phyloP scores from a whole-genome alignment of 345 rosid species.

The Pistacia vera region DNA sequence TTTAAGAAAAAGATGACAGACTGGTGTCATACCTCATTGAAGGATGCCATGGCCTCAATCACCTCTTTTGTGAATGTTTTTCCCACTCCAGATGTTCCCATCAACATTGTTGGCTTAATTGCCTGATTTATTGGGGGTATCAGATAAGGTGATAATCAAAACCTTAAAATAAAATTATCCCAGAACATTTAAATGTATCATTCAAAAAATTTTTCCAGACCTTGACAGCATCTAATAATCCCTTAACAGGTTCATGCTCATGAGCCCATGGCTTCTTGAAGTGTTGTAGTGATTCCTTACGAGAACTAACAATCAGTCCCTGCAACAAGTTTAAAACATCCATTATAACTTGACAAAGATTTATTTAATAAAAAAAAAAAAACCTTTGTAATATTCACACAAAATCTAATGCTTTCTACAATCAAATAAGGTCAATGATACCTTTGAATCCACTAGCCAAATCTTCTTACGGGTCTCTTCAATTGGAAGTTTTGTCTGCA shows the following conservation, averaged over 20 bases:
- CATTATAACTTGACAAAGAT: neutral
- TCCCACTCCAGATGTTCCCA: constrained; percentile 95
- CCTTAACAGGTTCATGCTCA: constrained; percentile 73
- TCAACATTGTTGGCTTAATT: constrained; percentile 87
- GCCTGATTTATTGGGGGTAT: constrained; percentile 43
- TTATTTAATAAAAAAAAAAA: too few relatives aligned
- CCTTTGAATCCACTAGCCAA: constrained; percentile 99
- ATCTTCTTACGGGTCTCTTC: constrained; percentile 85
- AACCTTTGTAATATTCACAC: neutral
- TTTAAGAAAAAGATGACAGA: constrained; percentile 14
- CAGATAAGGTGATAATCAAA: constrained; percentile 9
- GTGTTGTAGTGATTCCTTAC: constrained; percentile 82
- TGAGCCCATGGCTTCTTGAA: constrained; percentile 98
- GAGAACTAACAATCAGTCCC: constrained; percentile 83
- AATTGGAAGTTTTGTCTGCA: constrained; percentile 59
- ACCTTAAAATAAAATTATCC: neutral
- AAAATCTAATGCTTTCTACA: neutral
- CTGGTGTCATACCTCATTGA: constrained; percentile 61
- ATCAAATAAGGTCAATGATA: constrained; percentile 26
- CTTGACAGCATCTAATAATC: constrained; percentile 73
- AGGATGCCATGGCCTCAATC: constrained; percentile 79
- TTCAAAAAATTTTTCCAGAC: constrained; percentile 36
- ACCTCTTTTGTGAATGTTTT: constrained; percentile 91
- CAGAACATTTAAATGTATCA: neutral
- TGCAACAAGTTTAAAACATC: constrained; percentile 28